phyloP scores from a whole-genome alignment of 345 rosid species.

The rapeseed (Brassica napus) region Da-Ae NC_063442.1:13322501-13323000 shows the following conservation, averaged over 20 bases:
- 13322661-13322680: background rate
- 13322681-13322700: background rate
- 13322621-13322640: background rate
- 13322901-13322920: background rate
- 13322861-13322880: background rate
- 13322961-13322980: background rate
- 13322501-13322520: background rate
- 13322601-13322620: background rate
- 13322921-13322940: constrained; percentile 13
- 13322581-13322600: background rate
- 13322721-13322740: background rate
- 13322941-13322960: background rate
- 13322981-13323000: background rate
- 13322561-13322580: background rate
- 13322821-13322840: background rate
- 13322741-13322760: background rate
- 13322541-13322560: background rate
- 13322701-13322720: background rate
- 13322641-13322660: background rate
- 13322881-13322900: background rate
- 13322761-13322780: background rate
- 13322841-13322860: background rate
- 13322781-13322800: constrained; percentile 1
- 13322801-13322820: background rate
- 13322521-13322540: background rate